Evolutionary conservation across 2,329 filamentous ascomycete genomes (phyloP), one percentile per base, ranked within the genome.

Genomic region (Colletotrichum brevisporum): DNA sequence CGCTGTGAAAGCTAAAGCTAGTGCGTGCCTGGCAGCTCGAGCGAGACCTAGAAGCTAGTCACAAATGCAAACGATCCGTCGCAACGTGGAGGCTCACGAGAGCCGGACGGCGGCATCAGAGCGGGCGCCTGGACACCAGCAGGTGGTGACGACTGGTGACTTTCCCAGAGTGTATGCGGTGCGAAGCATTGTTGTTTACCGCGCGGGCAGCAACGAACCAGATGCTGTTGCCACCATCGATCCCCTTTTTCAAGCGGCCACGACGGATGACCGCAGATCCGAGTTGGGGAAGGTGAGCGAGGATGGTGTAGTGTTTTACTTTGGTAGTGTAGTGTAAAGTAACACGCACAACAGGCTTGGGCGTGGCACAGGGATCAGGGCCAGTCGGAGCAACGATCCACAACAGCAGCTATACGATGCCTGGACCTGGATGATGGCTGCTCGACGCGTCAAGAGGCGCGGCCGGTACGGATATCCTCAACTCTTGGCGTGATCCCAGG

Each of bases 21-120:
- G 66, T 48, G 55, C 50, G 57, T 59, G 55, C 26, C 27, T 59
- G 56, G 43, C 24, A 36, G 52, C 50, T 60, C 36, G 50, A 48
- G n/a, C 27, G 39, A 50, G 52, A 43, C 26, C 41, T 36, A 24
- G 31, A 26, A 56, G 24, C 36, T 26, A 41, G 62, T 39, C 39
- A 50, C 50, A 43, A 36, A 27, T 50, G 18, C n/a, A 31, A 50
- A 66, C 43, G 50, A 59, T 52, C 62, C 62, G 47, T 60, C n/a
- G 39, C 54, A 39, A 55, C n/a, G 9, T 67, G 57, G 51, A 70
- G 67, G 63, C 67, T 68, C 57, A 63, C 43, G 24, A 63, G 45
- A 26, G 16, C 52, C 41, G 57, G 57, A 63, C 57, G 63, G 63
- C 52, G 64, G 58, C 64, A 66, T 66, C 63, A 60, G 63, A 64